A percentile compares a stretch with the other conserved stretches of the same genome.
phyloP scores from a whole-genome alignment of 1,139 yeast genomes.

The Groenewaldozyma auringiensis region DNA sequence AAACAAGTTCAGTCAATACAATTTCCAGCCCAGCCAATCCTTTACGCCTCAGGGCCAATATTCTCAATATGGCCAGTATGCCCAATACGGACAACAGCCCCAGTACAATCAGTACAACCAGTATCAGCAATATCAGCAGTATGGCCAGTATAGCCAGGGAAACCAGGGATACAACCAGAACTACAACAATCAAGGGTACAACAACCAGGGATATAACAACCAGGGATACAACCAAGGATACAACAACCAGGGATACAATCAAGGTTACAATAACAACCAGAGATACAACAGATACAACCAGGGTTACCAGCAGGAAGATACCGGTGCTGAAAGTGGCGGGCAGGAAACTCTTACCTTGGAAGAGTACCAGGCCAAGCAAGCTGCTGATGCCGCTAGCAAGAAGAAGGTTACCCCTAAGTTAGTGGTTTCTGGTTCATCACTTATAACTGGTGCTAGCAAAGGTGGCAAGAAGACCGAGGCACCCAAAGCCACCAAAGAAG shows the following conservation, averaged over 20 bases:
- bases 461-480: constrained; percentile 15
- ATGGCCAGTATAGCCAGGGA: constrained; percentile 16
- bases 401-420: constrained; percentile 4
- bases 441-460: constrained; percentile 16
- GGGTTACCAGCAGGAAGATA: constrained; percentile 20
- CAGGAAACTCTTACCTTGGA: constrained; percentile 69
- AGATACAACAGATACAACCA: constrained; percentile 27
- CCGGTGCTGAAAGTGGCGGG: constrained; percentile 17
- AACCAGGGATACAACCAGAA: constrained; percentile 25
- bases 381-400: constrained; percentile 22
- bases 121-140: constrained; percentile 24
- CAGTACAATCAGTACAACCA: constrained; percentile 29
- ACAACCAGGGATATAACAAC: constrained; percentile 17
- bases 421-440: constrained; percentile 7
- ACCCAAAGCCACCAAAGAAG: constrained; percentile 31
- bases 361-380: constrained; percentile 72
- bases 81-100: constrained; percentile 28
- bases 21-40: constrained; percentile 7
- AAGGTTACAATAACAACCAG: constrained; percentile 26
- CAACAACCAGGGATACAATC: constrained; percentile 19
- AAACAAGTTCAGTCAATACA: constrained; percentile 10
- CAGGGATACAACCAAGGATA: constrained; percentile 27
- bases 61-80: constrained; percentile 18
- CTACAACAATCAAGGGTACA: constrained; percentile 19
- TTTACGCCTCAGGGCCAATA: constrained; percentile 4